These are phyloP conservation scores for Suillus sp. DNA, from an alignment of 768 basidiomycete genomes.

Conservation along the genomic window DNA sequence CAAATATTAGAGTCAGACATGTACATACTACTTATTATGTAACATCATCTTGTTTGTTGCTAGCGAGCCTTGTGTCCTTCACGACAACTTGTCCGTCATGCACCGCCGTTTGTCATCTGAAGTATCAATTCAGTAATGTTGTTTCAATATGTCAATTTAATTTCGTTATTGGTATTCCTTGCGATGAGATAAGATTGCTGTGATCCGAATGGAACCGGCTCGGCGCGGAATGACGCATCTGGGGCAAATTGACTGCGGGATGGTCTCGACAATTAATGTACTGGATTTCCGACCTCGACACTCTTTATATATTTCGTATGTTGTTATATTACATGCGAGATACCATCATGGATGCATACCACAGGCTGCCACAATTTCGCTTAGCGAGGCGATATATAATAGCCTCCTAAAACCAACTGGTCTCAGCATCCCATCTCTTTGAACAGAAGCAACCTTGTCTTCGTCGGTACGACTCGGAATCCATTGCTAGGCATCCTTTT, in stretches of 20 bases:
- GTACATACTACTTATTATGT: constrained; percentile 6
- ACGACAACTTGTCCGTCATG: background rate
- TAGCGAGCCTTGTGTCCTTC: background rate
- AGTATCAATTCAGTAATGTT: background rate
- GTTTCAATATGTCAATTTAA: background rate
- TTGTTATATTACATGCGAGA: constrained; percentile 1
- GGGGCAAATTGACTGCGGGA: constrained; percentile 24
- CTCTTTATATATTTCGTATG: constrained; percentile 6
- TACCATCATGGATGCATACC: background rate
- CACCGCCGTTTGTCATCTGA: background rate
- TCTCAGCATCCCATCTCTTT: background rate
- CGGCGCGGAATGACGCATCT: constrained; percentile 31
- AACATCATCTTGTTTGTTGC: background rate
- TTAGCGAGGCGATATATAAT: constrained; percentile 15
- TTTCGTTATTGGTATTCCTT: constrained; percentile 14
- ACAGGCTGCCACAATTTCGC: constrained; percentile 20
- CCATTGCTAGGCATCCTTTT: background rate
- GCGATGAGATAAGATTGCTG: constrained; percentile 28
- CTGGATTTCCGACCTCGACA: constrained; percentile 5
- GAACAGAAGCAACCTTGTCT: constrained; percentile 2
- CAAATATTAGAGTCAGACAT: background rate
- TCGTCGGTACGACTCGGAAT: constrained; percentile 2
- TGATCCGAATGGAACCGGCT: constrained; percentile 30
- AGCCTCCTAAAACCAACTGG: background rate
- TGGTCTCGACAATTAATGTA: constrained; percentile 2